A percentile compares a stretch with the other conserved stretches of the same genome.
These are phyloP conservation scores for Coemansia sp. DNA, from an alignment of 192 early-diverging fungal species.

Conservation along the genomic window DNA sequence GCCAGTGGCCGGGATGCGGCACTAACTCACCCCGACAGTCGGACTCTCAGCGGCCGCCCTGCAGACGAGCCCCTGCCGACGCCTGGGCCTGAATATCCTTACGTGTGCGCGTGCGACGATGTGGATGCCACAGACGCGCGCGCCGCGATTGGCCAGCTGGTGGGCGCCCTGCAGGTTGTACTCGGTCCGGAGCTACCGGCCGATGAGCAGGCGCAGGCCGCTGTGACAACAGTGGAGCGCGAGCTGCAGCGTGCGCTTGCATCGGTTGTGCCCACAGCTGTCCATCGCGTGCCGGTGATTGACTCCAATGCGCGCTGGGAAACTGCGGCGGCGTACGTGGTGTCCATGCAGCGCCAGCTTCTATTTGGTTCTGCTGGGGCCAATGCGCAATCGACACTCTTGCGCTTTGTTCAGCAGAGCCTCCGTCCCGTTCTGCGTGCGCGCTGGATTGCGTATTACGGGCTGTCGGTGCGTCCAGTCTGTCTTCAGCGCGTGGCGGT, in stretches of 20 bases:
- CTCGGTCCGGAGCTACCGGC: constrained; percentile 88
- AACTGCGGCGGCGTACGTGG: constrained; percentile 25
- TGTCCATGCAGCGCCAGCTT: constrained; percentile 40
- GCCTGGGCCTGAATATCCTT: constrained; percentile 14
- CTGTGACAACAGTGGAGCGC: constrained; percentile 76
- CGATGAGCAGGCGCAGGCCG: constrained; percentile 68
- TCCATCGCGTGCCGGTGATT: constrained; percentile 2
- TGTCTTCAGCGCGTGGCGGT: constrained; percentile 33
- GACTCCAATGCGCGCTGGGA: constrained; percentile 48
- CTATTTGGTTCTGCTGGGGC: constrained; percentile 26
- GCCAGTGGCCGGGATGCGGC: constrained; percentile 62
- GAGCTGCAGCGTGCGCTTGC: constrained; percentile 71
- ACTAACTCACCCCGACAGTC: constrained; percentile 56
- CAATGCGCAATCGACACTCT: constrained; percentile 9
- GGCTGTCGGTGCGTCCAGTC: background rate
- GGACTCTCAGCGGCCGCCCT: constrained; percentile 26
- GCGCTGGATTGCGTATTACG: constrained; percentile 13
- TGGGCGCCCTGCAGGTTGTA: constrained; percentile 84
- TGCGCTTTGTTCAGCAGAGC: constrained; percentile 13
- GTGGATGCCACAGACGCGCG: constrained; percentile 55
- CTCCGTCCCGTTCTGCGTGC: constrained; percentile 37
- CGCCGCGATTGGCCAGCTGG: constrained; percentile 76
- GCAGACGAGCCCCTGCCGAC: constrained; percentile 11
- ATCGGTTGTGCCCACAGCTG: constrained; percentile 7
- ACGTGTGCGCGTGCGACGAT: constrained; percentile 60